Evolutionary conservation across 2,329 filamentous ascomycete genomes (phyloP), one percentile per base, ranked within the genome.

Genomic region (Ophiosphaerella korrae): DNA sequence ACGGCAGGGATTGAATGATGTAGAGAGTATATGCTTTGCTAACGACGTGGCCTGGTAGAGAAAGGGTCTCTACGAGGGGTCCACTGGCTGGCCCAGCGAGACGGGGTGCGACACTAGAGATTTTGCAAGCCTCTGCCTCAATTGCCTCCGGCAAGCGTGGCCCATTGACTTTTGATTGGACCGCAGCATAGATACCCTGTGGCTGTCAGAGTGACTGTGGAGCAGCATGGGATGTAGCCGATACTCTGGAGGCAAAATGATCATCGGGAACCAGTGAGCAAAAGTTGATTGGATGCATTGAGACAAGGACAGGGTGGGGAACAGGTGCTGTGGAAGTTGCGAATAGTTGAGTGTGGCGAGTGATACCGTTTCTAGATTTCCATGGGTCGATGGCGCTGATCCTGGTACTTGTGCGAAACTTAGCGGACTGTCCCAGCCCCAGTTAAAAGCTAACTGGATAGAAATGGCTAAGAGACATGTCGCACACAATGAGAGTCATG

Each of bases 201-300:
- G 62, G 65, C 63, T 68, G 62, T 53, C 58, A 60, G 60, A 58
- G 60, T 64, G 53, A 55, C 52, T 63, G 63, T 66, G 65, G 62
- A 63, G 58, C 60, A 58, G 62, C 62, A 60, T 18, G 53, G 60
- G 61, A 39, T 47, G 52, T 55, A 68, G 71, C 67, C 66, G 64
- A 67, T 52, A 57, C 43, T 53, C 56, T 67, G 66, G 66, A 71
- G 71, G 70, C 69, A 67, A 73, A 68, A 62, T 60, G 69, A 71
- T 71, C 64, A 62, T 45, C 66, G 60, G 33, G 45, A 52, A 14
- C 49, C 48, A 45, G 42, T 29, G 47, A 48, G 51, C 46, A 43
- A 36, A 51, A 43, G 45, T 38, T 47, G 23, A 63, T 55, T 55
- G 50, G 55, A 41, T 53, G 53, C 50, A 53, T 52, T 45, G 47